Evolutionary conservation across 768 basidiomycete species (phyloP).

Genomic region (Suillus subaureus): DNA sequence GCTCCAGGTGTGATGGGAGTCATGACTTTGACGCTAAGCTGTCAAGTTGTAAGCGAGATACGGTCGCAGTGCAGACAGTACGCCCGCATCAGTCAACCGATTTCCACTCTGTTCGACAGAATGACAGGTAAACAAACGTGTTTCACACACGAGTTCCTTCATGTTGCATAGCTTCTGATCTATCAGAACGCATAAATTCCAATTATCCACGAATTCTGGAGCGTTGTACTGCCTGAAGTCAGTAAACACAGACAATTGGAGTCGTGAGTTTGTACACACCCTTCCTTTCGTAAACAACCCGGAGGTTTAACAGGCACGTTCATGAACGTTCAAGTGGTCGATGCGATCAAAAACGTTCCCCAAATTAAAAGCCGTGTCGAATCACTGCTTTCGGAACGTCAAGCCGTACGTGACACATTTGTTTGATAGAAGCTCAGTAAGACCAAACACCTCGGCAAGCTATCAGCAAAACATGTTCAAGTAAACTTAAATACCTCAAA

Average conservation of each 20-base stretch:
- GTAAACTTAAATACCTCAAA: not conserved
- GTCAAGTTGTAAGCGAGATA: not conserved
- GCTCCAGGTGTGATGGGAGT: not conserved
- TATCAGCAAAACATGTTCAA: too few relatives aligned
- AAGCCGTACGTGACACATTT: slow-evolving; percentile 16
- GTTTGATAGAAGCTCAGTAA: slow-evolving; percentile 29
- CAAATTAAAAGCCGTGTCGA: too few relatives aligned
- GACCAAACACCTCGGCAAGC: slow-evolving; percentile 25
- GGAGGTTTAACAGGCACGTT: not conserved
- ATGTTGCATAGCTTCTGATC: not conserved
- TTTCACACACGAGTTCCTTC: not conserved
- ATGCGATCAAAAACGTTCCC: not conserved
- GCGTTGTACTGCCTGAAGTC: not conserved
- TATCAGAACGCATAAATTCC: not conserved
- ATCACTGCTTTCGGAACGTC: too few relatives aligned
- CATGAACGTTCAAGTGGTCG: not conserved
- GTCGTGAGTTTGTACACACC: not conserved
- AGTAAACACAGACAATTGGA: not conserved
- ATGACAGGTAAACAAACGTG: too few relatives aligned
- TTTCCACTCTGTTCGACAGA: too few relatives aligned
- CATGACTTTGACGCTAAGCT: not conserved
- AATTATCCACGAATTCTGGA: not conserved
- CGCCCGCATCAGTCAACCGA: not conserved
- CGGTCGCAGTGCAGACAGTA: not conserved
- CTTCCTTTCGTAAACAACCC: not conserved